Conservation (phyloP, 306 rosid genomes). For the Casuarina glauca region DNA sequence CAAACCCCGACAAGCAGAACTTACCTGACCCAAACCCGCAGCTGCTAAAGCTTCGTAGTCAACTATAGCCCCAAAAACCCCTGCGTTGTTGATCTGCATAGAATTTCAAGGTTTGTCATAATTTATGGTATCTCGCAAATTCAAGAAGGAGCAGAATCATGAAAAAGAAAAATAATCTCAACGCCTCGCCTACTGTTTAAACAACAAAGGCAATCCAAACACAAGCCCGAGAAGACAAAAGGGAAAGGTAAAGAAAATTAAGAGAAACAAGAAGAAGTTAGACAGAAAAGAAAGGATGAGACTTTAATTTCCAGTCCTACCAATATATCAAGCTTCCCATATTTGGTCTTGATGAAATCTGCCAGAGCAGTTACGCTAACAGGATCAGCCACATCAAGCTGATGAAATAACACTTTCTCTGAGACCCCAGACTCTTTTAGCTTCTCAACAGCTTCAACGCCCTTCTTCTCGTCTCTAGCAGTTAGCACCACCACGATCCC, state of each 20-base stretch:
- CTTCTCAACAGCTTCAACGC: background rate
- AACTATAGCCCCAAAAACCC: background rate
- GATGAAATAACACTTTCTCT: background rate
- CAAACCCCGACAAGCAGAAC: background rate
- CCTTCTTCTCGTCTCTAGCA: conserved; percentile 4
- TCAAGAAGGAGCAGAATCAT: too few relatives aligned
- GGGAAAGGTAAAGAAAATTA: too few relatives aligned
- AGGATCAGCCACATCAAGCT: background rate
- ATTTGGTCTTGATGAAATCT: background rate
- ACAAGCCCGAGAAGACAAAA: background rate
- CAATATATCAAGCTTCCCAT: background rate
- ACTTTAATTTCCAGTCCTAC: background rate
- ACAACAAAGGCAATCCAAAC: too few relatives aligned
- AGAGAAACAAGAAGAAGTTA: too few relatives aligned
- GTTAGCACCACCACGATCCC: conserved; percentile 2
- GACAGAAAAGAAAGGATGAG: too few relatives aligned
- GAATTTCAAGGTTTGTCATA: background rate
- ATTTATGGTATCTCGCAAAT: too few relatives aligned
- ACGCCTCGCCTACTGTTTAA: too few relatives aligned
- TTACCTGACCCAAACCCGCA: background rate
- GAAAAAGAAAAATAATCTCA: too few relatives aligned
- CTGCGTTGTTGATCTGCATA: background rate
- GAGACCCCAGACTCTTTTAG: background rate
- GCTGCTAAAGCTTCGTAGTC: background rate
- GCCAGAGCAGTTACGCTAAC: background rate